These are phyloP conservation scores for Penicillium sp. DNA, from an alignment of 2,329 filamentous ascomycete species.

Conservation along the genomic window DNA sequence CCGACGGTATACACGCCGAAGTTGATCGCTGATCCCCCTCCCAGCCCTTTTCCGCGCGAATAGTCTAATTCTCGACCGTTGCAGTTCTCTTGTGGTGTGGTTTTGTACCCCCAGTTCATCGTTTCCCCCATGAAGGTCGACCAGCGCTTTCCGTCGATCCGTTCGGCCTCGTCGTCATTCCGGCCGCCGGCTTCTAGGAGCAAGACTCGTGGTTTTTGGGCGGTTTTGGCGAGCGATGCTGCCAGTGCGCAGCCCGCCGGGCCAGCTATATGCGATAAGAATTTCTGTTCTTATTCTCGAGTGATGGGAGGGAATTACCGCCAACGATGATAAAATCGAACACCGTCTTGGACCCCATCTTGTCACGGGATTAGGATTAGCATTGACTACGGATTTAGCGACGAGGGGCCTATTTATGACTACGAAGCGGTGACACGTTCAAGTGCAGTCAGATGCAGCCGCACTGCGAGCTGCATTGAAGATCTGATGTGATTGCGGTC, in stretches of 20 bases:
- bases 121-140: constrained; percentile 46
- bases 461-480: too few species aligned
- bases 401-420: too few species aligned
- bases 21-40: constrained; percentile 20
- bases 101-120: constrained; percentile 5
- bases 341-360: neutral
- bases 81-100: constrained; percentile 40
- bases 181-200: constrained; percentile 56
- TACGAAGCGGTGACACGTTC: too few species aligned
- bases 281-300: constrained; percentile 29
- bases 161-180: constrained; percentile 46
- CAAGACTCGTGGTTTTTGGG: constrained; percentile 49
- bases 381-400: too few species aligned
- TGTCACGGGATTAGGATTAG: too few species aligned
- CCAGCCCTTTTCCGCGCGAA: constrained; percentile 17
- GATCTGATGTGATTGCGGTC: too few species aligned
- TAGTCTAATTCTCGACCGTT: constrained; percentile 15
- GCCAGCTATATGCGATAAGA: constrained; percentile 47
- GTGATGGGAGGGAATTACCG: neutral
- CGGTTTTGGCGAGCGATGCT: constrained; percentile 45
- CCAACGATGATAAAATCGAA: constrained; percentile 4
- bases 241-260: constrained; percentile 56
- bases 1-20: constrained; percentile 20
- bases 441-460: too few species aligned
- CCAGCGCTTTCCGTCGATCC: constrained; percentile 53